Conservation (phyloP, 2,329 filamentous ascomycete species). For the Plectosphaerella sp. region DNA sequence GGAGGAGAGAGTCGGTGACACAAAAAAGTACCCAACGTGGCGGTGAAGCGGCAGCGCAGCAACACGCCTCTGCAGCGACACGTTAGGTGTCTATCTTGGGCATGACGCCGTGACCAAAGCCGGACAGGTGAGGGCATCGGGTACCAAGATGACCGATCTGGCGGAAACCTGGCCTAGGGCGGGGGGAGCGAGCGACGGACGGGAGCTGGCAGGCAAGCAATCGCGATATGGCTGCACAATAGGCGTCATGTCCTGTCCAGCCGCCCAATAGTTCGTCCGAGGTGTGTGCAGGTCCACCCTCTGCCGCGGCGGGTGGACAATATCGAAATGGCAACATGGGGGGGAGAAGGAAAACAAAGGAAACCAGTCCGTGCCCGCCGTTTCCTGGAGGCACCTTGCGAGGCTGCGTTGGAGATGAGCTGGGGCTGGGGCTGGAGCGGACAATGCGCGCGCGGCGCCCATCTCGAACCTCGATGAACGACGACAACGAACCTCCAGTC, state of each 20-base stretch:
- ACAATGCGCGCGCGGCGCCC: too few relatives aligned
- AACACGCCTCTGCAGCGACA: conserved; percentile 6
- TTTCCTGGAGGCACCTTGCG: too few relatives aligned
- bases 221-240: neutral
- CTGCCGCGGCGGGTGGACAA: too few relatives aligned
- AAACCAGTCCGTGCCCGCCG: too few relatives aligned
- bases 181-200: too few relatives aligned
- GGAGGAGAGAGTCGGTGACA: conserved; percentile 13
- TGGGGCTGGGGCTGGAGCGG: too few relatives aligned
- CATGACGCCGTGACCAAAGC: conserved; percentile 3
- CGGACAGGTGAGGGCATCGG: conserved; percentile 4
- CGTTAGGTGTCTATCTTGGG: conserved; percentile 9
- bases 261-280: conserved; percentile 1
- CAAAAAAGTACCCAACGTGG: conserved; percentile 12
- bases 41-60: conserved; percentile 10
- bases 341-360: too few relatives aligned
- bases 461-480: too few relatives aligned
- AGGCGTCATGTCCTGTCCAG: neutral
- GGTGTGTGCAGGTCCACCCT: neutral
- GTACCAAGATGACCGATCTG: conserved; percentile 9
- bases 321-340: too few relatives aligned
- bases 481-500: too few relatives aligned
- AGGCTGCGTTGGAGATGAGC: too few relatives aligned
- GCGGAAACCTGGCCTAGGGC: neutral
- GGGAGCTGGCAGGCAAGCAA: neutral